phyloP scores from a whole-genome alignment of 2,329 filamentous ascomycete genomes.

The Macrophomina phaseolina region DNA sequence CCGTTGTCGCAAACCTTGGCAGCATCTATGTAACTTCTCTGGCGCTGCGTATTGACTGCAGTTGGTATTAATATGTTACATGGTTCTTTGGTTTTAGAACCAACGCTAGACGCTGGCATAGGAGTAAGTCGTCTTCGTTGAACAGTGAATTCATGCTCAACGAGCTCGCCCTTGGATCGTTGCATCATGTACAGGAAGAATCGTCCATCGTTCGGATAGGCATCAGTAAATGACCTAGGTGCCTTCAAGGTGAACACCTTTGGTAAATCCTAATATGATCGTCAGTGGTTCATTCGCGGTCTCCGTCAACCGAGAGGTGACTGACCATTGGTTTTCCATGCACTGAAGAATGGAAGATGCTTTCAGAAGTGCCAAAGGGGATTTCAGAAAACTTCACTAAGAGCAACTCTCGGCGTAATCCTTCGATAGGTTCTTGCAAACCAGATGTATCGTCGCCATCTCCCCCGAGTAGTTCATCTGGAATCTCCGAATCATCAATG shows the following conservation, averaged over 20 bases:
- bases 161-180: slow-evolving; percentile 38
- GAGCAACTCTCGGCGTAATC: slow-evolving; percentile 47
- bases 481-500: slow-evolving; percentile 47
- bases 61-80: slow-evolving; percentile 42
- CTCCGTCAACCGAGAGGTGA: slow-evolving; percentile 17
- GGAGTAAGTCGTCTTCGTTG: slow-evolving; percentile 43
- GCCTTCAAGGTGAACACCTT: slow-evolving; percentile 41
- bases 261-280: slow-evolving; percentile 27
- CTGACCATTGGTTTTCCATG: slow-evolving; percentile 30
- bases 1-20: slow-evolving; percentile 41
- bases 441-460: slow-evolving; percentile 37
- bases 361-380: slow-evolving; percentile 30
- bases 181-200: slow-evolving; percentile 46
- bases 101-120: slow-evolving; percentile 34
- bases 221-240: slow-evolving; percentile 44
- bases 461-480: slow-evolving; percentile 43
- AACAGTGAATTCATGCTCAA: slow-evolving; percentile 46
- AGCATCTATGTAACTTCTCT: slow-evolving; percentile 38
- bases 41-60: slow-evolving; percentile 36
- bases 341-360: slow-evolving; percentile 26
- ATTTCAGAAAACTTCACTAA: slow-evolving; percentile 45
- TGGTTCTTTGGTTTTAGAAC: background rate
- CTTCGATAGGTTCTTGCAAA: slow-evolving; percentile 41
- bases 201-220: slow-evolving; percentile 40
- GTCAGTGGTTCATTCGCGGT: background rate